Percentiles rank a stretch among this genome's conserved stretches.
These are phyloP conservation scores for Coemansia sp. DNA, from an alignment of 192 early-diverging fungal genomes.

Conservation along the genomic window DNA sequence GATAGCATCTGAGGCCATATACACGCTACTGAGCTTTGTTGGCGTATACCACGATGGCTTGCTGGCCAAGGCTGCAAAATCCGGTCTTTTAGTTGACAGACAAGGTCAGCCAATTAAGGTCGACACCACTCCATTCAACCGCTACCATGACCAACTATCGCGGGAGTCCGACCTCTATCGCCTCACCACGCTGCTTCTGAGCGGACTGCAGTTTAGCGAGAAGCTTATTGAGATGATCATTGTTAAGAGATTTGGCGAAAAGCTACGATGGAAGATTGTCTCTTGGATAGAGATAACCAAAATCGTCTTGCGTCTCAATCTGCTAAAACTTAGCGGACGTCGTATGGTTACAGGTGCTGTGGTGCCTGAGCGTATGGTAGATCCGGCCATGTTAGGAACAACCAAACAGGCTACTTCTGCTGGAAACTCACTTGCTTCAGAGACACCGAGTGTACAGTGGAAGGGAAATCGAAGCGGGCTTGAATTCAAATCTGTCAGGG, in stretches of 20 bases:
- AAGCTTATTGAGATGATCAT: constrained; percentile 78
- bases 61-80: constrained; percentile 34
- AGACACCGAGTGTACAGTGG: constrained; percentile 34
- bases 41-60: constrained; percentile 88
- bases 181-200: constrained; percentile 60
- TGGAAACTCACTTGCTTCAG: background rate
- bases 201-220: constrained; percentile 69
- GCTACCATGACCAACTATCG: constrained; percentile 70
- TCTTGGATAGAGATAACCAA: constrained; percentile 66
- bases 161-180: constrained; percentile 53
- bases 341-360: constrained; percentile 46
- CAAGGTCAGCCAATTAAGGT: constrained; percentile 21
- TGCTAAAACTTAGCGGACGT: constrained; percentile 36
- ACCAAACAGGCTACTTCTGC: background rate
- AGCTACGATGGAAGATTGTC: constrained; percentile 62
- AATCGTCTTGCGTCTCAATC: constrained; percentile 47
- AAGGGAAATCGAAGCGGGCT: constrained; percentile 56
- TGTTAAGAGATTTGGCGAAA: constrained; percentile 62
- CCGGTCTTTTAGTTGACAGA: constrained; percentile 39
- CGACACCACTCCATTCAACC: constrained; percentile 57
- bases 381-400: constrained; percentile 41
- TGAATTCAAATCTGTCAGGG: constrained; percentile 45
- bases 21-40: constrained; percentile 75
- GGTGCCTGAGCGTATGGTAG: constrained; percentile 48
- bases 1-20: constrained; percentile 85